phyloP scores from a whole-genome alignment of 495 filamentous ascomycete species.

The Penicillium maclennaniae region DNA sequence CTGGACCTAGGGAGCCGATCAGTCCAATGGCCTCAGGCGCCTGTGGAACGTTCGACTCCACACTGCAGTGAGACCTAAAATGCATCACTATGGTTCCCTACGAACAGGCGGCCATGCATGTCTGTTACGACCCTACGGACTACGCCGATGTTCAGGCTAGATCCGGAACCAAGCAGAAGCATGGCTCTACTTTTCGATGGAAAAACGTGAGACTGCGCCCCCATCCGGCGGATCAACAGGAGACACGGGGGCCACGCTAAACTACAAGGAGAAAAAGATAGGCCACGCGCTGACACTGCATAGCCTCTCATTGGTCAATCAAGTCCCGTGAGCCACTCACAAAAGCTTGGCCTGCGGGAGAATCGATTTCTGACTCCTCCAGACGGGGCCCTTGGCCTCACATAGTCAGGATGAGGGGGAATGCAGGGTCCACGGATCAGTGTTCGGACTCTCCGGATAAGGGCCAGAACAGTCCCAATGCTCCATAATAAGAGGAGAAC shows the following conservation, averaged over 20 bases:
- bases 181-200: neutral
- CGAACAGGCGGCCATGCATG: neutral
- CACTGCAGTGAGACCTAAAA: neutral
- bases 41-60: neutral
- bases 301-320: slow-evolving; percentile 2
- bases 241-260: slow-evolving; percentile 7
- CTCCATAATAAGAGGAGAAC: neutral
- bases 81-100: neutral
- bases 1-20: neutral
- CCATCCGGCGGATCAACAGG: neutral
- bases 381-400: neutral
- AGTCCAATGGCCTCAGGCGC: neutral
- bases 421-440: slow-evolving; percentile 1
- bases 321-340: neutral
- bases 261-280: slow-evolving; percentile 2
- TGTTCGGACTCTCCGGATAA: neutral
- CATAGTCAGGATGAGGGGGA: neutral
- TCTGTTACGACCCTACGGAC: neutral
- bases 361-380: slow-evolving; percentile 1
- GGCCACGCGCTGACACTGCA: neutral
- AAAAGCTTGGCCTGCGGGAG: slow-evolving; percentile 16
- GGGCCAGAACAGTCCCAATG: too few relatives aligned
- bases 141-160: neutral
- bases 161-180: neutral
- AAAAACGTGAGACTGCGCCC: neutral